These are phyloP conservation scores for Pseudogymnoascus sp. DNA, from an alignment of 2,329 filamentous ascomycete species.

Conservation along the genomic window DNA sequence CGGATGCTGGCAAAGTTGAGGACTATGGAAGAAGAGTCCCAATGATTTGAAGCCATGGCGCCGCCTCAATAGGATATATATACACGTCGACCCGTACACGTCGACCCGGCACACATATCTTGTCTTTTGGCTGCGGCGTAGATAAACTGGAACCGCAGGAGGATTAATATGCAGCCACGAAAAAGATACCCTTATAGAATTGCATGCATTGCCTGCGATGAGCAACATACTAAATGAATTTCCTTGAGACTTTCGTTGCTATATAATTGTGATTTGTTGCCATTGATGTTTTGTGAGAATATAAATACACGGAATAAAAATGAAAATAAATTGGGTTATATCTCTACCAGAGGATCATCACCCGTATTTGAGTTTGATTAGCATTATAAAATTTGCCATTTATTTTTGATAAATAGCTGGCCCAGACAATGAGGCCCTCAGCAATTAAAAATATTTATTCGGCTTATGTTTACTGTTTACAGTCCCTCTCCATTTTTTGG, in stretches of 20 bases:
- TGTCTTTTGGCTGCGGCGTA: constrained; percentile 2
- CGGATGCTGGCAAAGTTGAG: constrained; percentile 40
- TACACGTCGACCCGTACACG: constrained; percentile 1
- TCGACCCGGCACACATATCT: not conserved
- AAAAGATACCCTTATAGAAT: constrained; percentile 3
- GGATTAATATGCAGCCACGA: not conserved
- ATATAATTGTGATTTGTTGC: not conserved
- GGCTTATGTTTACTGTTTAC: too few species aligned
- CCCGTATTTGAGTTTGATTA: too few species aligned
- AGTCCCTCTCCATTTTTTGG: too few species aligned
- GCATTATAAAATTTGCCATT: too few species aligned
- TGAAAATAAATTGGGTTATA: not conserved
- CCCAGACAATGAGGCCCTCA: not conserved
- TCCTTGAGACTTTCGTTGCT: not conserved
- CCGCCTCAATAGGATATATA: not conserved
- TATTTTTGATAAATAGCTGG: not conserved
- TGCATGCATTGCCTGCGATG: not conserved
- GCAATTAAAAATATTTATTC: too few species aligned
- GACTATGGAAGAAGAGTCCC: constrained; percentile 10
- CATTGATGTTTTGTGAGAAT: not conserved
- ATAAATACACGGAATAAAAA: not conserved
- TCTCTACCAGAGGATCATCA: not conserved
- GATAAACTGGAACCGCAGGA: not conserved
- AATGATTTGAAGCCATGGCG: not conserved
- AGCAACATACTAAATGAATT: constrained; percentile 5